Evolutionary conservation across 2,329 filamentous ascomycete genomes (phyloP), one percentile per base, ranked within the genome.

Genomic region (Alternaria sp.): DNA sequence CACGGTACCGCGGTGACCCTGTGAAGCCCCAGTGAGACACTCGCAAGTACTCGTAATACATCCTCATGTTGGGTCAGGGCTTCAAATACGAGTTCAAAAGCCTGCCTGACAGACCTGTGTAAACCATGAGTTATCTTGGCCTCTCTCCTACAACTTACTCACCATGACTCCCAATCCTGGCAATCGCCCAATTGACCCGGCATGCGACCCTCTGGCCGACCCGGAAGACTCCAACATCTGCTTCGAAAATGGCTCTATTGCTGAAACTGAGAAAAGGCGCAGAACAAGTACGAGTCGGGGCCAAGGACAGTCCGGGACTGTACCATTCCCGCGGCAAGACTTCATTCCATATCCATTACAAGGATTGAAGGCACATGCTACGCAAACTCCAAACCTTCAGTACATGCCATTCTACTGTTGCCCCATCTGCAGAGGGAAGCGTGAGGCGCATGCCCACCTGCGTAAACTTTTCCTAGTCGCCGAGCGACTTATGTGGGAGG

Each of bases 391-490:
- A 13, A 32, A 17, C 17, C 28, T 43, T 11, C 23, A 66, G 51
- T 56, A 59, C 10, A 28, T 49, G 23, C 17, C 52, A 12, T 53
- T 56, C 11, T 69, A 72, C 26, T 58, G 60, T 10, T 74, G 73
- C 54, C 67, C 73, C 2, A 57, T 61, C 5, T 73, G 71, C 44
- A 40, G 55, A 19, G 53, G 57, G 10, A 46, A 59, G 45, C 61
- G 67, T 9, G 64, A 63, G 26, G 45, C 61, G 15, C 73, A 69
- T 3, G 45, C 68, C 2, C 72, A 77, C 45, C 60, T 63, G 23
- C 74, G 67, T n/a, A 78, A 76, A 45, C 47, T 75, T 2, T 78
- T 77, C 17, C 61, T 77, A 6, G 67, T 74, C 10, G 73, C 75
- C 2, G 71, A 77, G 51, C 67, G 73, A 19, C 50, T 78, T 32